Evolutionary conservation across 805 yeast species (phyloP), one percentile per base, ranked within the genome.

Genomic region (Candida gorgasii): DNA sequence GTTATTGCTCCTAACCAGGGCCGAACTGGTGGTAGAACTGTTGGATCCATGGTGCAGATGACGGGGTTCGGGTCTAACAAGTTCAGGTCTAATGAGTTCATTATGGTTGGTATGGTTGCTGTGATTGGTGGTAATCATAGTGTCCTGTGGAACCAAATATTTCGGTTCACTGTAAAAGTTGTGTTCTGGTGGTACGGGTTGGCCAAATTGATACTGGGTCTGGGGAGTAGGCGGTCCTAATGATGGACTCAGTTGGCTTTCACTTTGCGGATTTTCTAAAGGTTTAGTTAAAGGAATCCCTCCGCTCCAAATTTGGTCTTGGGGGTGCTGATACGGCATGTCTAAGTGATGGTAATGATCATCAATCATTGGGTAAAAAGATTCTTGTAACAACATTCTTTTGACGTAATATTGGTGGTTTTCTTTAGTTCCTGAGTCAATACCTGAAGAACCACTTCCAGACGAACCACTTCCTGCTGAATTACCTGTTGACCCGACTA

Each of bases 1-100:
- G 11, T 40, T 20, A 27, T 20, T 26, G 22, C 35, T 43, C 36
- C 14, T 19, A 16, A 12, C 22, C 44, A 22, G 36, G 6, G 4
- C 16, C 24, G 37, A 20, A 28, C 51, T 48, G 23, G 35, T 8
- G 15, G 43, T 45, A 5, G 49, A 45, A 9, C 36, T n/a, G 28
- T 45, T 41, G 5, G 52, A 48, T 16, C 4, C 9, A 15, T 43
- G 51, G 16, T 43, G 45, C 11, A 26, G 36, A 27, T 47, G 50
- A 23, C 9, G 15, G 11, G 27, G 26, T 13, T 30, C 33, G 5
- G 16, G 31, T 13, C n/a, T 24, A 4, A 24, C 12, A 5, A 24
- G 4, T 24, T 24, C 28, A 24, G 7, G n/a, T 11, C 12, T 24
- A 24, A 11, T n/a, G n/a, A n/a, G n/a, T n/a, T n/a, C n/a, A n/a